phyloP scores from a whole-genome alignment of 2,329 filamentous ascomycete species.

The Neoarthrinium moseri region DNA sequence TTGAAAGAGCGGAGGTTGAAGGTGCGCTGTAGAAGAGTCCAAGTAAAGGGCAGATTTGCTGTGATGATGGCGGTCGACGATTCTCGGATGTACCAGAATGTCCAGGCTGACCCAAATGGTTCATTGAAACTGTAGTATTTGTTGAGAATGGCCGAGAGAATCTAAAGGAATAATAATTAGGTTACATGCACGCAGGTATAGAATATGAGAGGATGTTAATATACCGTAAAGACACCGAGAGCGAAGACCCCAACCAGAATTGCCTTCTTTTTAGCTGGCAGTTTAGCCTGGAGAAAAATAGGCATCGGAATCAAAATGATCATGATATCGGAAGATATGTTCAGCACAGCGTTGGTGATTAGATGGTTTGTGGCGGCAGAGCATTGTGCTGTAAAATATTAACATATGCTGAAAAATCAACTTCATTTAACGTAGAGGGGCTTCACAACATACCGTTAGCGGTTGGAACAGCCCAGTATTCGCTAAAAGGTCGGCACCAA shows the following conservation, averaged over 20 bases:
- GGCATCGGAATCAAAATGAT: conserved; percentile 60
- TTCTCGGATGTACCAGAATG: conserved; percentile 45
- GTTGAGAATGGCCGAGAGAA: conserved; percentile 50
- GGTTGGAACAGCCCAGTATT: conserved; percentile 58
- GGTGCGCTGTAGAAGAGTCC: conserved; percentile 19
- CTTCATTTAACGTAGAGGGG: no score
- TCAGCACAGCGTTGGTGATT: conserved; percentile 58
- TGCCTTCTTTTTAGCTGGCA: conserved; percentile 50
- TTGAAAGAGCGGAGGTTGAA: conserved; percentile 6
- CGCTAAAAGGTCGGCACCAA: conserved; percentile 54
- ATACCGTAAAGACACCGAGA: conserved; percentile 45
- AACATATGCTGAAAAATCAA: no score
- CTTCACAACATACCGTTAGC: conserved; percentile 37
- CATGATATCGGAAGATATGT: conserved; percentile 58
- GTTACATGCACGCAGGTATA: no score
- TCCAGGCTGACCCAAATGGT: conserved; percentile 37
- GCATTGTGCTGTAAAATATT: conserved; percentile 58
- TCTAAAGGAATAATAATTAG: no score
- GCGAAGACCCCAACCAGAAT: conserved; percentile 47
- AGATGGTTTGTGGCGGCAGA: conserved; percentile 57
- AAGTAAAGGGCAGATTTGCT: conserved; percentile 41
- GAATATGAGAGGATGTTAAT: no score
- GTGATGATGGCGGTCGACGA: conserved; percentile 44
- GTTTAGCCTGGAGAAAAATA: conserved; percentile 45
- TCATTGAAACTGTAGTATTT: conserved; percentile 41